Base-by-base conservation (phyloP, 345 rosid species). In the Salix brachista region DNA sequence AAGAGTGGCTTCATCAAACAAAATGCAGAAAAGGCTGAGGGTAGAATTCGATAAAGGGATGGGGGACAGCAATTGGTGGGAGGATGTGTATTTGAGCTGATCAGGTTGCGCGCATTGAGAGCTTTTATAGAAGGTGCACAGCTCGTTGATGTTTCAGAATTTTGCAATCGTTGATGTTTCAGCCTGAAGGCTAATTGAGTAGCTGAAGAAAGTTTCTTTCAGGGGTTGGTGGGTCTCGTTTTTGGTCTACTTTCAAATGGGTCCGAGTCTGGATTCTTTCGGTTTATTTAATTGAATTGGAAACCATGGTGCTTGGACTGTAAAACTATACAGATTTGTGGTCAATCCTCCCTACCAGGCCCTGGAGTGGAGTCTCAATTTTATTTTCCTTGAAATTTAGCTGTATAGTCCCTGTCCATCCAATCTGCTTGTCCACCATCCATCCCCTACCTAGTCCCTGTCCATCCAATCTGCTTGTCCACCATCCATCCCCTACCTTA, bases 21-120 rank as follows among this genome's bases (percentile, higher is more conserved):
- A 37, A 37, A 37, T 37, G 41, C 9, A 7, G 10, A 37, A 37
- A 37, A 37, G 41, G 32, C 32, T 8, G 41, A 8, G 10, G 41
- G 41, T 37, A 8, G 41, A 37, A 37, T 37, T 37, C 9, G 9
- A 37, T 37, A 13, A 52, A 8, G 65, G 89, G 86, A 17, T 74
- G 76, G 83, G 30, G 4, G 73, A 75, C 8, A 78, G 66, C 67
- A n/a, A 62, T 16, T 82, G 65, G 6, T 60, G 10, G 68, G 4
- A 25, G 78, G 80, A 37, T 81, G 80, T 36, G 8, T 77, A 23
- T 77, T 81, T 8, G 80, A 81, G 74, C 50, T 81, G 39, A 36
- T 73, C 11, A 72, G 50, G 69, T 39, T 73, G 12, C 26, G 16
- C 13, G 50, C 50, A 44, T 11, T 11, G 44, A 41, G 13, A 10